Base-by-base conservation (phyloP, 257 asterid species). In the Oldenlandia corymbosa region DNA sequence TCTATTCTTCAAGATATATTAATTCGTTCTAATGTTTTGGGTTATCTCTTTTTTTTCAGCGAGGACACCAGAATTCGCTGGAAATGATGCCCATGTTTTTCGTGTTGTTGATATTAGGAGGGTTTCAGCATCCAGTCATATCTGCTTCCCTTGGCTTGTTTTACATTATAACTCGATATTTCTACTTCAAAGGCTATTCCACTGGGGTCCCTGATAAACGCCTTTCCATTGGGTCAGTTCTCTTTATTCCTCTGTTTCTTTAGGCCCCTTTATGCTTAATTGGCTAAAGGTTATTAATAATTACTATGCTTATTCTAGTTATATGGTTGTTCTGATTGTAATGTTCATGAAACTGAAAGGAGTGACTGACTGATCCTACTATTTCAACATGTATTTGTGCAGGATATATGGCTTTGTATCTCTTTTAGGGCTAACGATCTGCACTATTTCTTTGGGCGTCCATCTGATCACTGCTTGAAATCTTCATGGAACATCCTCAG, bases 41-140 rank as follows among this genome's bases (percentile, higher is more conserved):
- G 27, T 26, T 24, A 27, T 34, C 49, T 34, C 53, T 72, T 62
- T 45, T 52, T 45, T 52, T 73, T 86, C 86, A 89, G 99, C 87
- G 99, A 62, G 99, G 97, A 20, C 99, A 92, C 81, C 99, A 92
- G 86, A 92, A 92, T 77, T 87, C 99, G 43, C 71, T 92, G 62
- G 99, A 92, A 80, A 20, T 71, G 82, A 84, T 89, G 96, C 91
- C 99, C 16, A 32, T 66, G 67, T 82, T 79, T 67, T 81, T 89
- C 80, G 30, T 72, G 71, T 62, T 85, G 84, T 76, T 78, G 83
- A 56, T 78, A 31, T 31, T 92, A 80, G 97, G 88, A 60, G 99
- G 99, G 63, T 69, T 92, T 55, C 71, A 45, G 80, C 95, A 92
- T 66, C 99, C 97, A 34, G 2, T 82, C 39, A 73, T 82, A 42